These are phyloP conservation scores for Aspergillus sergii DNA, from an alignment of 2,329 filamentous ascomycete species.

Conservation along the genomic window DNA sequence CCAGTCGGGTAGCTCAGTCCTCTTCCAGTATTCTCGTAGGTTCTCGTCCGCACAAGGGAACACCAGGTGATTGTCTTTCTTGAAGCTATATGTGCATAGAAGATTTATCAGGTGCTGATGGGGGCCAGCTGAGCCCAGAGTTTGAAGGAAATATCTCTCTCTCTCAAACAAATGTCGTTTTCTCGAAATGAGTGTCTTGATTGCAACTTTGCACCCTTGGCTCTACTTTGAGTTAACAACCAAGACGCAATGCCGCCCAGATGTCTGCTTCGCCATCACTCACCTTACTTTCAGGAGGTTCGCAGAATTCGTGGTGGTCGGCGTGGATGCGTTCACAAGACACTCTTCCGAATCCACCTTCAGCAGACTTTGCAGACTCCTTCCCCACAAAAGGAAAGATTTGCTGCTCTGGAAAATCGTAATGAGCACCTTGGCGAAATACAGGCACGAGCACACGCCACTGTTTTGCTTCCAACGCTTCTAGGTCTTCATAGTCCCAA, in stretches of 20 bases:
- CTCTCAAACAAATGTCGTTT: not conserved
- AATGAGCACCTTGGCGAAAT: constrained; percentile 2
- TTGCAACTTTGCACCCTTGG: constrained; percentile 1
- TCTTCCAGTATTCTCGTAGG: constrained; percentile 30
- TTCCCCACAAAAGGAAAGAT: constrained; percentile 8
- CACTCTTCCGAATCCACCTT: constrained; percentile 11
- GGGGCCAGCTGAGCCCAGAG: not conserved
- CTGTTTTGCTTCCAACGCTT: constrained; percentile 7
- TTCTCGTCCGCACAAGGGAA: constrained; percentile 32
- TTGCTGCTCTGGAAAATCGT: constrained; percentile 6
- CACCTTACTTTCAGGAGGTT: not conserved
- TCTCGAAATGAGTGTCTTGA: constrained; percentile 3
- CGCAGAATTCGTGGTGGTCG: constrained; percentile 13
- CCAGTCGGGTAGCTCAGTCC: constrained; percentile 12
- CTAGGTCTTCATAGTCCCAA: constrained; percentile 5
- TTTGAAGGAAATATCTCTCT: not conserved
- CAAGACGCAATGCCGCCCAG: not conserved
- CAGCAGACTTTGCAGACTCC: not conserved
- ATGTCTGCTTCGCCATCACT: not conserved
- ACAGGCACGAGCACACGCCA: constrained; percentile 12
- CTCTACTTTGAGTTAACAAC: not conserved
- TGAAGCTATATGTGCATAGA: constrained; percentile 28
- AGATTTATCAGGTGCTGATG: constrained; percentile 30
- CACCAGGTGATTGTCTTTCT: constrained; percentile 28
- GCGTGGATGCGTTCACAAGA: constrained; percentile 14